Evolutionary conservation across 106 monocot genomes (phyloP).

Genomic region (Dactylorhiza incarnata): DNA sequence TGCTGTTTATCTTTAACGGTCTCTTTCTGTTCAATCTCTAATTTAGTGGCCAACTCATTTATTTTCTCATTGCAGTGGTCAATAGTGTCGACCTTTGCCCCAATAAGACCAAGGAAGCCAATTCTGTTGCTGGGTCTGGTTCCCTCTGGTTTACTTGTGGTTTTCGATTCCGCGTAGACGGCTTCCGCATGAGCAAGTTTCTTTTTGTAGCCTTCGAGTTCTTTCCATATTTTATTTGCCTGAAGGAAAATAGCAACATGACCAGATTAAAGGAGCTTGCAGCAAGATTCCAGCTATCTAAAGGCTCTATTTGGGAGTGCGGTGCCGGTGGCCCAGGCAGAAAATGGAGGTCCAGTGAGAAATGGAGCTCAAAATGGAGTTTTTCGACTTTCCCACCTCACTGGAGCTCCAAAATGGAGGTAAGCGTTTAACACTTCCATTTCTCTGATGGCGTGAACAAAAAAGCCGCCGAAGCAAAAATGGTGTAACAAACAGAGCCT

Average conservation of each 20-base stretch:
- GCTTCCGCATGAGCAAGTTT: conserved; percentile 76
- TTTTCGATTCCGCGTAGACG: conserved; percentile 60
- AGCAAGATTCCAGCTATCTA: no score
- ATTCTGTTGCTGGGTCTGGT: conserved; percentile 57
- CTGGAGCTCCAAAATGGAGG: neutral
- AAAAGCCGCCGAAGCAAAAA: no score
- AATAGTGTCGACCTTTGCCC: conserved; percentile 80
- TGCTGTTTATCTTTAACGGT: conserved; percentile 68
- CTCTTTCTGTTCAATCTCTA: conserved; percentile 73
- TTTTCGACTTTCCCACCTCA: neutral
- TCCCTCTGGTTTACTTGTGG: conserved; percentile 54
- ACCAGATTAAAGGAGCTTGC: neutral
- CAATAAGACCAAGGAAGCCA: conserved; percentile 77
- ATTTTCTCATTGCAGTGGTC: conserved; percentile 73
- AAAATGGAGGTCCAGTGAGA: neutral
- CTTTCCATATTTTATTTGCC: conserved; percentile 79
- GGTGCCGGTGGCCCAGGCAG: neutral
- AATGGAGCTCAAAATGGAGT: neutral
- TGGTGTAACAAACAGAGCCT: neutral
- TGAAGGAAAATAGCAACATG: conserved; percentile 17
- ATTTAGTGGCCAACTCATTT: conserved; percentile 55
- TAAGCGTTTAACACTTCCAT: no score
- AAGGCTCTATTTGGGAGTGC: no score
- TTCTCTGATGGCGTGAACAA: no score
- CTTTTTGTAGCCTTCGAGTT: conserved; percentile 60